A percentile compares a stretch with the other conserved stretches of the same genome.
phyloP scores from a whole-genome alignment of 331 rosid species.

The Acacia concinna region DNA sequence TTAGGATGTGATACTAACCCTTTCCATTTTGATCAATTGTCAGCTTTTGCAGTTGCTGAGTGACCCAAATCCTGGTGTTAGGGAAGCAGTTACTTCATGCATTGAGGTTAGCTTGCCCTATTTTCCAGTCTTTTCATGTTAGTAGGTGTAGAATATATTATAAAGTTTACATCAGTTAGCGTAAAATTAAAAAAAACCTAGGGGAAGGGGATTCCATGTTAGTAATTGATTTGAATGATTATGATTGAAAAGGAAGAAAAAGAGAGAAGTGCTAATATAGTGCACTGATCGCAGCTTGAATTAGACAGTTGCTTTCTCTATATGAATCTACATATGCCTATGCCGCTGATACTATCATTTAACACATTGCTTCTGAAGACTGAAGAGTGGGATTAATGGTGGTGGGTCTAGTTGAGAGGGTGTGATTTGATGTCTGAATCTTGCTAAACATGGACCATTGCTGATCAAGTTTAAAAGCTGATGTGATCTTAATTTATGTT shows the following conservation, averaged over 20 bases:
- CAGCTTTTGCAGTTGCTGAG: conserved; percentile 91
- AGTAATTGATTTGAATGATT: conserved; percentile 13
- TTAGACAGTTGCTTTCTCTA: neutral
- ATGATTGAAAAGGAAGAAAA: neutral
- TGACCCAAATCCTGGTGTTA: conserved; percentile 87
- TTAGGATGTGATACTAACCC: conserved; percentile 24
- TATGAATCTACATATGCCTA: conserved; percentile 4
- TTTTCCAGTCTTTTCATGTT: conserved; percentile 10
- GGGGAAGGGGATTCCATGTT: neutral
- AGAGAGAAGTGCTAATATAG: conserved; percentile 13
- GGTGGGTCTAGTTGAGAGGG: conserved; percentile 6
- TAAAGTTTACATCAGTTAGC: conserved; percentile 11
- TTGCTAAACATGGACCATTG: neutral
- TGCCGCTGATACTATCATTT: conserved; percentile 14
- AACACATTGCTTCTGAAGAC: conserved; percentile 8
- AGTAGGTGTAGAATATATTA: conserved; percentile 4
- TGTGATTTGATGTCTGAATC: conserved; percentile 34
- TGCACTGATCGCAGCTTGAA: conserved; percentile 4
- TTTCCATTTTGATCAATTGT: conserved; percentile 16
- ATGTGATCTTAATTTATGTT: conserved; percentile 11
- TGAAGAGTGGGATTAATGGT: conserved; percentile 29
- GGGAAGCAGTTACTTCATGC: conserved; percentile 89
- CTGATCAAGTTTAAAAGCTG: neutral
- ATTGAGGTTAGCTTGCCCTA: conserved; percentile 69
- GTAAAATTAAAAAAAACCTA: neutral